A percentile compares a stretch with the other conserved stretches of the same genome.
Evolutionary conservation across 768 basidiomycete species (phyloP).

Genomic region (Mycena haematopus): DNA sequence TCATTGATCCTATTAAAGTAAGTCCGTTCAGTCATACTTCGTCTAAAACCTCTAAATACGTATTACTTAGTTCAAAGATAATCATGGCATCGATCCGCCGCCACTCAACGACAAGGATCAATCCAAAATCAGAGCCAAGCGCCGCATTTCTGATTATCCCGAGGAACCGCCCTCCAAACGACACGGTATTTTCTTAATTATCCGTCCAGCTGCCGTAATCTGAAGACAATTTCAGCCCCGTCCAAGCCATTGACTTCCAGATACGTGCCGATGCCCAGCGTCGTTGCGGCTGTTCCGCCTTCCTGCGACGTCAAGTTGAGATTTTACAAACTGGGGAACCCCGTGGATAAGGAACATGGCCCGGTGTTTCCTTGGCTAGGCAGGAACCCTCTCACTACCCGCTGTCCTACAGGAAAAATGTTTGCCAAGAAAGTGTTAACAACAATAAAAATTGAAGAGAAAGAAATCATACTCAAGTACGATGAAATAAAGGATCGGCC

Average conservation of each 20-base stretch:
- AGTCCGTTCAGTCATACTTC: not conserved
- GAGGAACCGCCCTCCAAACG: not conserved
- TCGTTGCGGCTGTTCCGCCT: not conserved
- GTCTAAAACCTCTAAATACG: not conserved
- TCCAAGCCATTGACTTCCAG: not conserved
- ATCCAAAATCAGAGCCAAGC: not conserved
- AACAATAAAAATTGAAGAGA: too few species aligned
- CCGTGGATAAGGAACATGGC: not conserved
- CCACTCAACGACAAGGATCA: not conserved
- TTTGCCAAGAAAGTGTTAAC: too few species aligned
- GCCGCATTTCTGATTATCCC: not conserved
- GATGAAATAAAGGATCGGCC: too few species aligned
- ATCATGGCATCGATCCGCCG: not conserved
- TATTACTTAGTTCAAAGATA: not conserved
- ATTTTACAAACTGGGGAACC: not conserved
- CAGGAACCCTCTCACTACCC: too few species aligned
- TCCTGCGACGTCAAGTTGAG: not conserved
- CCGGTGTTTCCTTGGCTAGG: not conserved
- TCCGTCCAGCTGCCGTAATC: not conserved
- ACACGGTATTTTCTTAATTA: not conserved
- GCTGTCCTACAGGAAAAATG: too few species aligned
- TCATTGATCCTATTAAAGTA: not conserved
- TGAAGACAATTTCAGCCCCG: not conserved
- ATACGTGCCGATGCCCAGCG: not conserved
- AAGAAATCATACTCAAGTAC: too few species aligned